phyloP scores from a whole-genome alignment of 768 basidiomycete genomes.

The Rhizopogon salebrosus region DNA sequence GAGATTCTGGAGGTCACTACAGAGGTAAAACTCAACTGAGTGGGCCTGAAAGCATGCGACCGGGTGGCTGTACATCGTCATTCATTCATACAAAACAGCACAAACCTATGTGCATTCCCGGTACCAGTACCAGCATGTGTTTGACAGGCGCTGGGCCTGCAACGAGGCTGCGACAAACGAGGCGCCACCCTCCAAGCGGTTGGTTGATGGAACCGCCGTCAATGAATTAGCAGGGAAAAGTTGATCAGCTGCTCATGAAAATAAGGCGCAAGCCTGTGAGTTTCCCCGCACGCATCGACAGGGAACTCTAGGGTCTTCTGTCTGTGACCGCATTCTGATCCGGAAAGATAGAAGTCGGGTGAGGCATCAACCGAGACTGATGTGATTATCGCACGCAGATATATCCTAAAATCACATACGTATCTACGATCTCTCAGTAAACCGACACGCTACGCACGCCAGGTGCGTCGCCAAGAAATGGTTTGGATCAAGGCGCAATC shows the following conservation, averaged over 20 bases:
- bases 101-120: background rate
- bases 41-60: conserved; percentile 6
- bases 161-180: background rate
- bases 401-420: background rate
- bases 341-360: background rate
- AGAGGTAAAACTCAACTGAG: conserved; percentile 20
- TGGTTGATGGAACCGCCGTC: too few relatives aligned
- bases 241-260: too few relatives aligned
- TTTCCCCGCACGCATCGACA: too few relatives aligned
- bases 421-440: background rate
- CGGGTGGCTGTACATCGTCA: background rate
- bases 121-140: background rate
- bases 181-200: too few relatives aligned
- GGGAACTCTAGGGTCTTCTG: too few relatives aligned
- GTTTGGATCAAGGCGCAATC: background rate
- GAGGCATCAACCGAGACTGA: background rate
- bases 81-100: background rate
- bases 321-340: too few relatives aligned
- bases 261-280: too few relatives aligned
- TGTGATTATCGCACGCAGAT: background rate
- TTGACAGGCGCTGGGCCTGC: background rate
- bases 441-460: background rate
- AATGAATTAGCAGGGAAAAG: too few relatives aligned
- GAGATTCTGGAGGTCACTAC: conserved; percentile 7
- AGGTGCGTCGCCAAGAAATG: background rate